A percentile compares a stretch with the other conserved stretches of the same genome.
Conservation (phyloP, 345 rosid species). For the Leavenworthia alabamica region DNA sequence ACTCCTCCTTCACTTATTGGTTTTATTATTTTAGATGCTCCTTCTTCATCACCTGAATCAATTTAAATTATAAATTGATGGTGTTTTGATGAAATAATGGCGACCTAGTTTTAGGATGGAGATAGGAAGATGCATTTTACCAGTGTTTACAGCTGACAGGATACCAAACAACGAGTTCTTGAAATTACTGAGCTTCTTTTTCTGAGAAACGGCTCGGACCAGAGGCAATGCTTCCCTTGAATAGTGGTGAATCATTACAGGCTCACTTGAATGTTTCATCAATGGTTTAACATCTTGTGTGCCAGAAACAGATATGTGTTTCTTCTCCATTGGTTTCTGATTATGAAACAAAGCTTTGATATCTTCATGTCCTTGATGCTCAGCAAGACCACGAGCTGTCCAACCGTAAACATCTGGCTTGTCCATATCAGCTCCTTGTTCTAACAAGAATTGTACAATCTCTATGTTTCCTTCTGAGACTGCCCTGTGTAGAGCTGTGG, state of each 20-base stretch:
- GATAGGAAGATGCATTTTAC: constrained; percentile 27
- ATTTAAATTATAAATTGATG: not conserved
- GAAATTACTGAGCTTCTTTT: constrained; percentile 43
- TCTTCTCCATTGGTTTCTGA: constrained; percentile 25
- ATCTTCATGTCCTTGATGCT: constrained; percentile 77
- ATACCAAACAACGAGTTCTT: constrained; percentile 72
- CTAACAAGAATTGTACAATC: constrained; percentile 56
- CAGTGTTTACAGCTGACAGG: constrained; percentile 61
- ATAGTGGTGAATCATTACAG: constrained; percentile 34
- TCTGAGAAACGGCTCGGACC: constrained; percentile 24
- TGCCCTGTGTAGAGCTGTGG: constrained; percentile 62
- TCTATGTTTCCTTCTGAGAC: constrained; percentile 64
- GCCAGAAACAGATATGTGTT: not conserved
- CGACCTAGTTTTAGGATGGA: not conserved
- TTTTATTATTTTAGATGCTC: not conserved
- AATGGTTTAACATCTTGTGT: constrained; percentile 28
- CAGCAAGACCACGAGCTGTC: constrained; percentile 65
- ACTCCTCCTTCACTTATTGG: not conserved
- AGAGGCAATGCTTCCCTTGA: constrained; percentile 42
- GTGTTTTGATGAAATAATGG: not conserved
- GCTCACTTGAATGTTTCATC: constrained; percentile 54
- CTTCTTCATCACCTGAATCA: constrained; percentile 19
- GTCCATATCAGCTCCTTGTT: constrained; percentile 61
- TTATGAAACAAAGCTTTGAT: constrained; percentile 40
- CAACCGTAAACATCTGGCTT: constrained; percentile 60